Percentiles rank a stretch among this genome's conserved stretches.
Evolutionary conservation across 345 rosid species (phyloP).

Genomic region (Populus pruinosa): DNA sequence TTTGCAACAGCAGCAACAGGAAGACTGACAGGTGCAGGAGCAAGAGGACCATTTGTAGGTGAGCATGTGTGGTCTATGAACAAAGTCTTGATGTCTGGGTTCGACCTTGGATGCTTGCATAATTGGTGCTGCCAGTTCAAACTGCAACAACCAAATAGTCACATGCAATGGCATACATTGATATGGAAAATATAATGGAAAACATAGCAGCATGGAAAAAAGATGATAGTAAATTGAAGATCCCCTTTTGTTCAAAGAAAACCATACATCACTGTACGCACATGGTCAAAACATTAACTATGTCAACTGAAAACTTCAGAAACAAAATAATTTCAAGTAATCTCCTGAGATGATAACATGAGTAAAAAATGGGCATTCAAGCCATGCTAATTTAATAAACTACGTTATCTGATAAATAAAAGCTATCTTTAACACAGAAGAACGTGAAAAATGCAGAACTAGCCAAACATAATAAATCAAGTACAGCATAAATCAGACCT

Average conservation of each 20-base stretch:
- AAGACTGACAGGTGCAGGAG: conserved; percentile 56
- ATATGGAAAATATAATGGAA: neutral
- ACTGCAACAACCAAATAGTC: conserved; percentile 36
- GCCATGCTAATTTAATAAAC: neutral
- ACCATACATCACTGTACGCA: neutral
- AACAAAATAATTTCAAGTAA: neutral
- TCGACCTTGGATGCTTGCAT: conserved; percentile 78
- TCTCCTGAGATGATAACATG: neutral
- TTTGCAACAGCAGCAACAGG: conserved; percentile 55
- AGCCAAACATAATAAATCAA: conserved; percentile 2
- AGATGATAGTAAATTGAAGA: neutral
- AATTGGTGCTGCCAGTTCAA: conserved; percentile 93
- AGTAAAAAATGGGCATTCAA: neutral
- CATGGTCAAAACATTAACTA: neutral
- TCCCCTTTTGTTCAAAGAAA: neutral
- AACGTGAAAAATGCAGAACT: neutral
- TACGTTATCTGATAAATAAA: neutral
- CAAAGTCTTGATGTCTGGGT: conserved; percentile 81
- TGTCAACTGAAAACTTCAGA: neutral
- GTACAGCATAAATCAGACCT: neutral
- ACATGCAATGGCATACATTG: neutral
- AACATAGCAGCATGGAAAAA: neutral
- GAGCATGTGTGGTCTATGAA: conserved; percentile 69
- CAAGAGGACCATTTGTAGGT: conserved; percentile 68
- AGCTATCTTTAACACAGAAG: neutral